Evolutionary conservation across 2,329 filamentous ascomycete genomes (phyloP), one percentile per base, ranked within the genome.

Genomic region (Tolypocladium sp.): DNA sequence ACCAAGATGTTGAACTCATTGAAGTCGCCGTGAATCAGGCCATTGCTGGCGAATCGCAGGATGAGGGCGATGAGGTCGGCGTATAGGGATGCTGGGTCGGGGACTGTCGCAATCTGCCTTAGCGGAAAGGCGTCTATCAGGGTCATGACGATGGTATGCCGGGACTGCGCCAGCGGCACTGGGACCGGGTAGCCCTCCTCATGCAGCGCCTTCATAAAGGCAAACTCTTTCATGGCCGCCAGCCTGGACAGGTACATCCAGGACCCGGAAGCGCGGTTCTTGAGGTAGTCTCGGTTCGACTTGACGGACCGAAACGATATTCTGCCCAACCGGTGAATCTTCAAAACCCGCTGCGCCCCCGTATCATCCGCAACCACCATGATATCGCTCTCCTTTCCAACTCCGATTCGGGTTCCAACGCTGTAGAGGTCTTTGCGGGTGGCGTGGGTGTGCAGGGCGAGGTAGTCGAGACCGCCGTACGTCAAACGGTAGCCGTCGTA

Each of bases 1-100:
- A 99, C 87, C 40, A 99, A 79, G 63, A 99, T 93, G 73, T 99
- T 99, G 81, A 99, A 99, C 74, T 99, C 95, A 77, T 99, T 99
- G 78, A 95, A 99, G 72, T 99, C 94, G 62, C 94, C 94, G 71
- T 99, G 94, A 62, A 99, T 99, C 55, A 99, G 78, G 8, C 94
- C 94, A 65, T 92, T 86, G 62, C 85, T 85, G 7, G 94, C 93
- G 46, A 99, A 80, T 35, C 87, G 84, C 51, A 99, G 78, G 59
- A 99, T 91, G 66, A 97, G 83, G 49, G 85, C 82, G 69, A 99
- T 95, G 40, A 99, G 79, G 61, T 97, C 91, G n/a, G 87, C 87
- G 71, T 99, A 99, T 7, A 99, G 80, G n/a, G 77, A 77, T 3
- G 91, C 90, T 0, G 93, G 91, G 65, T 97, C 84, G 38, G 91